These are phyloP conservation scores for Papiliotrema laurentii DNA, from an alignment of 1,284 basidiomycete species.

Conservation along the genomic window DNA sequence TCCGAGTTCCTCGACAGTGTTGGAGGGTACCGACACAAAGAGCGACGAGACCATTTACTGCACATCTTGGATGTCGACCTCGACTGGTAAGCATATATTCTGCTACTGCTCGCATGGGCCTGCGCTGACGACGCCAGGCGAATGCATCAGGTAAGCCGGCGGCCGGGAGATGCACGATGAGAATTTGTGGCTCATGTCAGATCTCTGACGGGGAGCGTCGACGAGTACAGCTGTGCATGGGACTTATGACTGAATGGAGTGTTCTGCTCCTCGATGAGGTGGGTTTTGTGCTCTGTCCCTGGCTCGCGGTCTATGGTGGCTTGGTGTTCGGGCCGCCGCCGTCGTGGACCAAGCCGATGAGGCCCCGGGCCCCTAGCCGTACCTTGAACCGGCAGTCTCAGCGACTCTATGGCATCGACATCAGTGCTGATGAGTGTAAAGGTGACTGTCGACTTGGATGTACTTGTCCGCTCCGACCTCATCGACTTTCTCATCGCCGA, in stretches of 20 bases:
- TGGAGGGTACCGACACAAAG: conserved; percentile 90
- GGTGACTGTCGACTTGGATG: conserved; percentile 98
- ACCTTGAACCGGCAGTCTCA: no score
- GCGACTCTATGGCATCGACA: no score
- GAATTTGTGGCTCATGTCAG: conserved; percentile 29
- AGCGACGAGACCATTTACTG: conserved; percentile 76
- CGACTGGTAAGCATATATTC: conserved; percentile 55
- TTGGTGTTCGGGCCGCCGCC: no score
- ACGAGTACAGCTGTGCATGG: conserved; percentile 91
- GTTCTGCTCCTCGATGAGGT: conserved; percentile 89
- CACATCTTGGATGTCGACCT: conserved; percentile 92
- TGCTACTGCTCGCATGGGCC: neutral
- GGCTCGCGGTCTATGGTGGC: no score
- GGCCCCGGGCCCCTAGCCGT: no score
- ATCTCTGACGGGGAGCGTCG: conserved; percentile 96
- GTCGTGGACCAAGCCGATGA: no score
- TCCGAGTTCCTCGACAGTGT: conserved; percentile 89
- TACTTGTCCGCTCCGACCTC: conserved; percentile 87
- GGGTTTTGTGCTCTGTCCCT: neutral
- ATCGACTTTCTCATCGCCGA: conserved; percentile 83
- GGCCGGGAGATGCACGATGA: conserved; percentile 58
- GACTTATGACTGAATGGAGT: conserved; percentile 94
- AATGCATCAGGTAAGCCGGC: conserved; percentile 47
- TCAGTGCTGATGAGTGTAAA: conserved; percentile 12
- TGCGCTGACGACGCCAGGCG: conserved; percentile 29